These are phyloP conservation scores for Rusavskia elegans DNA, from an alignment of 495 filamentous ascomycete genomes.

Conservation along the genomic window DNA sequence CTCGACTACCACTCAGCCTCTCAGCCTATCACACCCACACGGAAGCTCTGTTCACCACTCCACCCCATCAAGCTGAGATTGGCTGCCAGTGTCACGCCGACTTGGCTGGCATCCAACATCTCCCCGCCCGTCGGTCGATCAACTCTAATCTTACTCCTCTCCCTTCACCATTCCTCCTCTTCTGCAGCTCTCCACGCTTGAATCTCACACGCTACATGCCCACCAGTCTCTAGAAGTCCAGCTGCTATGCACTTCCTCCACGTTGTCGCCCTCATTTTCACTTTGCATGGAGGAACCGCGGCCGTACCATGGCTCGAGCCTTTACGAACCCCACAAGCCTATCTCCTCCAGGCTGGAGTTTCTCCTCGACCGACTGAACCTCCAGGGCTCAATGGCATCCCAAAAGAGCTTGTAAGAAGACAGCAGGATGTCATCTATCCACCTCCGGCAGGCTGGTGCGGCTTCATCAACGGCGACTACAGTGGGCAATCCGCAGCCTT, in stretches of 20 bases:
- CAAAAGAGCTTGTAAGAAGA: conserved; percentile 8
- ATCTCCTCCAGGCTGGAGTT: conserved; percentile 7
- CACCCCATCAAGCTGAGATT: neutral
- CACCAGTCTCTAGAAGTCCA: neutral
- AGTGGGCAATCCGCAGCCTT: conserved; percentile 3
- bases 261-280: neutral
- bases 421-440: conserved; percentile 6
- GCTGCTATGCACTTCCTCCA: neutral
- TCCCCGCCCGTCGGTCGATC: neutral
- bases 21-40: neutral
- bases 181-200: neutral
- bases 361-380: conserved; percentile 11
- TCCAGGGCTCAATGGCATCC: conserved; percentile 11
- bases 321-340: conserved; percentile 5
- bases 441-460: conserved; percentile 15
- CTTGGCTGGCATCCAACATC: neutral
- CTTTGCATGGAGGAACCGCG: neutral
- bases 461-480: conserved; percentile 10
- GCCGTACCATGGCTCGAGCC: conserved; percentile 11
- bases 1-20: neutral
- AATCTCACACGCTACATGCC: neutral
- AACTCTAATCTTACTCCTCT: neutral
- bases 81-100: neutral
- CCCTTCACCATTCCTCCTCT: neutral
- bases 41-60: too few species aligned